Evolutionary conservation across 2,329 filamentous ascomycete genomes (phyloP).

Genomic region (Phialemonium atrogriseum): DNA sequence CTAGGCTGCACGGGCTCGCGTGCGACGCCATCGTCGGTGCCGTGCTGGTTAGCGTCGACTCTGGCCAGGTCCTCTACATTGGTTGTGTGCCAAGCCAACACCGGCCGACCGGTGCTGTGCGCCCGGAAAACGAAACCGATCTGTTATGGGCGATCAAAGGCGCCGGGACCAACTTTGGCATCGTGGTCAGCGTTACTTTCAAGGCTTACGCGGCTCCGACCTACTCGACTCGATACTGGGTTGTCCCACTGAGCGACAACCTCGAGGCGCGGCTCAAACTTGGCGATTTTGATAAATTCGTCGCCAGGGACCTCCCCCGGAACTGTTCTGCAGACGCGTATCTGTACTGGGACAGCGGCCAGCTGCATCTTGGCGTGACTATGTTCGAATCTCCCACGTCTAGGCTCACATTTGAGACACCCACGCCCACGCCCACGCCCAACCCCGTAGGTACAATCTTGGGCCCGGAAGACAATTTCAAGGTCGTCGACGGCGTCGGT

Average conservation of each 20-base stretch:
- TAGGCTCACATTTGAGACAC: conserved; percentile 6
- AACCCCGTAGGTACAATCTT: conserved; percentile 17
- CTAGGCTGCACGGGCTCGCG: conserved; percentile 44
- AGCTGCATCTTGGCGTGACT: conserved; percentile 43
- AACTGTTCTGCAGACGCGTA: conserved; percentile 45
- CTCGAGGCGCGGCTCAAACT: conserved; percentile 27
- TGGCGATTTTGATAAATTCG: conserved; percentile 25
- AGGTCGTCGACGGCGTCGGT: conserved; percentile 35
- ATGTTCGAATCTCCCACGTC: conserved; percentile 31
- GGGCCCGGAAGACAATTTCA: conserved; percentile 22
- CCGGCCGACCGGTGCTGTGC: conserved; percentile 29
- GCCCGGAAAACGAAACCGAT: conserved; percentile 38
- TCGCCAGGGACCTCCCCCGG: conserved; percentile 30
- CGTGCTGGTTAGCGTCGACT: conserved; percentile 43
- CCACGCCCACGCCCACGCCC: conserved; percentile 6
- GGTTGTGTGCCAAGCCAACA: conserved; percentile 41
- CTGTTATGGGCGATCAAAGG: conserved; percentile 51
- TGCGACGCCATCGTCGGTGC: conserved; percentile 55
- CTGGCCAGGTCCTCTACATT: conserved; percentile 37
- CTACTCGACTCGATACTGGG: conserved; percentile 32
- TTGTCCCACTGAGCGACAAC: conserved; percentile 21
- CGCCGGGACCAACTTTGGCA: conserved; percentile 51
- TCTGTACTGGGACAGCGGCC: conserved; percentile 38
- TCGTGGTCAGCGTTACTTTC: conserved; percentile 46
- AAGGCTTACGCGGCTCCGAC: conserved; percentile 31